Percentiles rank a stretch among this genome's conserved stretches.
Evolutionary conservation across 768 basidiomycete species (phyloP).

Genomic region (Leucocoprinus birnbaumii): DNA sequence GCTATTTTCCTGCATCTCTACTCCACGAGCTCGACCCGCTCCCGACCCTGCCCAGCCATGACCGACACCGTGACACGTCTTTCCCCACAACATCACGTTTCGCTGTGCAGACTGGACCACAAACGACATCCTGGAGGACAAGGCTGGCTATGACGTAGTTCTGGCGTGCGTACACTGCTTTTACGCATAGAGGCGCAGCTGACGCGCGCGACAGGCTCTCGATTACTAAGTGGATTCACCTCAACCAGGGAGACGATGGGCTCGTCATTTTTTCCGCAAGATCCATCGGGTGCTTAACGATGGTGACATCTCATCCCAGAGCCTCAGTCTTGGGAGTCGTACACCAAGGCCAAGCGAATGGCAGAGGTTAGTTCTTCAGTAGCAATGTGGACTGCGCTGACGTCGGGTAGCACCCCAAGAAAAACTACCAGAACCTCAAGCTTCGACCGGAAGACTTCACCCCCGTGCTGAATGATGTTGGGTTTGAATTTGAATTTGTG

Average conservation of each 20-base stretch:
- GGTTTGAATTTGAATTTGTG: conserved; percentile 55
- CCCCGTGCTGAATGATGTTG: conserved; percentile 49
- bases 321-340: conserved; percentile 84
- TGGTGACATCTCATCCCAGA: conserved; percentile 73
- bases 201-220: conserved; percentile 58
- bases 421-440: conserved; percentile 52
- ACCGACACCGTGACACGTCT: conserved; percentile 36
- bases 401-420: conserved; percentile 44
- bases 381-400: background rate
- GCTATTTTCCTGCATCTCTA: conserved; percentile 78
- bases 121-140: conserved; percentile 50
- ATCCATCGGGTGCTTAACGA: conserved; percentile 53
- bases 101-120: conserved; percentile 73
- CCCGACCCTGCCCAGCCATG: conserved; percentile 50
- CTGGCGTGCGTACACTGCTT: conserved; percentile 55
- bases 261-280: conserved; percentile 66
- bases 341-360: conserved; percentile 74
- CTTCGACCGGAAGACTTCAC: conserved; percentile 67
- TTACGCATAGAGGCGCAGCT: background rate
- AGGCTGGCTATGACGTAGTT: conserved; percentile 66
- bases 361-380: conserved; percentile 37
- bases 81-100: conserved; percentile 81
- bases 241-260: conserved; percentile 76
- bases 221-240: conserved; percentile 89
- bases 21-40: conserved; percentile 75